Evolutionary conservation across 306 rosid species (phyloP).

Genomic region (Vigna mungo): DNA sequence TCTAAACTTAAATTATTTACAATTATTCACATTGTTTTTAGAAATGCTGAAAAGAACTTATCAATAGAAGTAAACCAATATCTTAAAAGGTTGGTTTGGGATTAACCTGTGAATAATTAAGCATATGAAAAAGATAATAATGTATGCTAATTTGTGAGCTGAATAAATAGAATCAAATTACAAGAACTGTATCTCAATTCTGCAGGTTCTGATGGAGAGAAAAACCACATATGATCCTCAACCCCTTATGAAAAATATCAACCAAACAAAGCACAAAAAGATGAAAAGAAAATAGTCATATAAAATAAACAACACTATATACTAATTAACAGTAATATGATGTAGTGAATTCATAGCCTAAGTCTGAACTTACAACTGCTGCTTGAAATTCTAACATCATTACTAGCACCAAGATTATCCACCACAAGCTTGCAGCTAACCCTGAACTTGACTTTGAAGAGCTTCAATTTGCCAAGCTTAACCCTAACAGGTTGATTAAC

Average conservation of each 20-base stretch:
- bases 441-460: constrained; percentile 68
- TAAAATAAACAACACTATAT: not conserved
- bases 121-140: not conserved
- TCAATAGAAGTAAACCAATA: no score
- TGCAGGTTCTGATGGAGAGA: constrained; percentile 35
- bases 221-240: constrained; percentile 33
- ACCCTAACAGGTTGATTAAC: constrained; percentile 81
- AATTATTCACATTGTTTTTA: no score
- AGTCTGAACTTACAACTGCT: constrained; percentile 80
- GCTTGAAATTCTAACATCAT: constrained; percentile 52
- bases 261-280: constrained; percentile 35
- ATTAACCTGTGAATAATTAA: not conserved
- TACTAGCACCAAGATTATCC: constrained; percentile 50
- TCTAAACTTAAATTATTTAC: no score
- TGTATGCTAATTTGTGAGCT: not conserved
- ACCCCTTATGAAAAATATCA: constrained; percentile 42
- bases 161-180: constrained; percentile 37
- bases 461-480: constrained; percentile 81
- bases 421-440: constrained; percentile 72
- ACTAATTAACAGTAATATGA: not conserved
- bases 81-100: no score
- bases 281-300: not conserved
- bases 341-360: constrained; percentile 54
- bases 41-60: no score
- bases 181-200: constrained; percentile 29